A percentile compares a stretch with the other conserved stretches of the same genome.
Evolutionary conservation across 768 basidiomycete genomes (phyloP).

Genomic region (Brasilioporus rufonigricans): DNA sequence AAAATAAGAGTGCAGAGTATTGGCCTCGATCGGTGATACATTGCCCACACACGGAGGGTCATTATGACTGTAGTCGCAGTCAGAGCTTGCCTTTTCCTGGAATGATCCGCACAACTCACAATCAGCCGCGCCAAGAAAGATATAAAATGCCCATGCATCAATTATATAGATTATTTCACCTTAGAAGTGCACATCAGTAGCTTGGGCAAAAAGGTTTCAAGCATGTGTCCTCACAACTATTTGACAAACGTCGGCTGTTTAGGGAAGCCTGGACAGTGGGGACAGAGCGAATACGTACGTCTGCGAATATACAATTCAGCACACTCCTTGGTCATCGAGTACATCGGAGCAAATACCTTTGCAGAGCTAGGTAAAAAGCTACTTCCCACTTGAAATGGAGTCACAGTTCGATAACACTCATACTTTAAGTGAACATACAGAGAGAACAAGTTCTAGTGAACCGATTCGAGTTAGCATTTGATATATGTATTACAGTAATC

Average conservation of each 20-base stretch:
- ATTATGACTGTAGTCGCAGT: not conserved
- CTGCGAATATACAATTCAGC: not conserved
- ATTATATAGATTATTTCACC: not conserved
- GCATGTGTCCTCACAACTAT: not conserved
- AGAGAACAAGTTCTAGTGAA: not conserved
- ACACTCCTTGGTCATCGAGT: not conserved
- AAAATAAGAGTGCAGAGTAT: not conserved
- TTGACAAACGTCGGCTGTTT: not conserved
- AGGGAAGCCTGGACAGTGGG: not conserved
- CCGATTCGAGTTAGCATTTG: not conserved
- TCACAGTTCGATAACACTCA: not conserved
- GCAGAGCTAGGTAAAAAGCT: too few relatives aligned
- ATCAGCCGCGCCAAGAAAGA: constrained; percentile 3
- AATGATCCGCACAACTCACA: not conserved
- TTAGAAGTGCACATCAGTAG: not conserved
- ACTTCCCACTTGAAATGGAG: too few relatives aligned
- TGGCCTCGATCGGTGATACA: not conserved
- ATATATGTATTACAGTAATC: too few relatives aligned
- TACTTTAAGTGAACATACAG: not conserved
- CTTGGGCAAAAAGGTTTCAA: not conserved
- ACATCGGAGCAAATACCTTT: not conserved
- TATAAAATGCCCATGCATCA: not conserved
- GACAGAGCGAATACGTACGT: not conserved
- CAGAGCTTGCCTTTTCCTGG: not conserved
- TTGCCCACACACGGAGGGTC: not conserved